Evolutionary conservation across 306 rosid species (phyloP).

Genomic region (Oemleria cerasiformis): DNA sequence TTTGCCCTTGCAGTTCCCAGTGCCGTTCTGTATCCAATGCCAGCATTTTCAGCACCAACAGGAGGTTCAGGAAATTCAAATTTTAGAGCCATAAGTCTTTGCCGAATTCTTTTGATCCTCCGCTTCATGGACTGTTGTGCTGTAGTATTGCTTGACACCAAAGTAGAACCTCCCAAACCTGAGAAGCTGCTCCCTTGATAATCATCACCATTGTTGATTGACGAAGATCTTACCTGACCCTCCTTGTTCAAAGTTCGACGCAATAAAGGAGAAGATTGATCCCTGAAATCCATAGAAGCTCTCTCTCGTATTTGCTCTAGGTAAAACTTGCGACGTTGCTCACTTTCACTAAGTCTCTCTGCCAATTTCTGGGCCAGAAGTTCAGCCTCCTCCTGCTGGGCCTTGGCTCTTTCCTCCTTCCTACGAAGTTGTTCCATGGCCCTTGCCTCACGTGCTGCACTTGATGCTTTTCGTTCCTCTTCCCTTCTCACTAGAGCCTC

Average conservation of each 20-base stretch:
- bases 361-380: constrained; percentile 97
- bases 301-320: constrained; percentile 96
- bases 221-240: constrained; percentile 65
- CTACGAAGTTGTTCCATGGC: constrained; percentile 91
- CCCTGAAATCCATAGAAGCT: constrained; percentile 97
- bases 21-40: constrained; percentile 89
- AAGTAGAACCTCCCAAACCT: constrained; percentile 49
- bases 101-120: constrained; percentile 90
- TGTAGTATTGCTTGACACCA: constrained; percentile 54
- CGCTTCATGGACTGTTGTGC: constrained; percentile 78
- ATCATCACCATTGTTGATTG: constrained; percentile 57
- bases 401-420: constrained; percentile 96
- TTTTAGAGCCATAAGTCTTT: constrained; percentile 96
- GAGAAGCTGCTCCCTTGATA: constrained; percentile 54
- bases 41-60: constrained; percentile 75
- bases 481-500: constrained; percentile 96
- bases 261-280: constrained; percentile 82
- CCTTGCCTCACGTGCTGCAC: constrained; percentile 98
- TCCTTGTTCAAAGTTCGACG: constrained; percentile 73
- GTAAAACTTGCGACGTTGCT: constrained; percentile 91
- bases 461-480: constrained; percentile 97
- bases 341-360: constrained; percentile 94
- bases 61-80: constrained; percentile 74
- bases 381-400: constrained; percentile 98
- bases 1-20: constrained; percentile 88